A percentile compares a stretch with the other conserved stretches of the same genome.
Conservation (phyloP, 768 basidiomycete species). For the Antrodiella citrinella region DNA sequence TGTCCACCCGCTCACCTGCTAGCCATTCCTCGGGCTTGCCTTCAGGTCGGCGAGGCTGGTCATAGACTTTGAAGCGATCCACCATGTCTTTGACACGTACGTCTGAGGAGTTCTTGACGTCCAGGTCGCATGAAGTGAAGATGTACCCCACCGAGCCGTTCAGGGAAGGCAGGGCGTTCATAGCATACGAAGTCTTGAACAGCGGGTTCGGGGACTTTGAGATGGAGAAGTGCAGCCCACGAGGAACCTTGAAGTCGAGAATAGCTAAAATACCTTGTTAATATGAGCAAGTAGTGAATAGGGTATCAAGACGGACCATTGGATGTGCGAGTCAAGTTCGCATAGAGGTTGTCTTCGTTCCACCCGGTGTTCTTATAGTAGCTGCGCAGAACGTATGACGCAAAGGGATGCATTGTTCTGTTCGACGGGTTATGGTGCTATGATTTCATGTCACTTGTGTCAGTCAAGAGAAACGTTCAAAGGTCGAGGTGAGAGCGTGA, state of each 20-base stretch:
- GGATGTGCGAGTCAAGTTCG: slow-evolving; percentile 84
- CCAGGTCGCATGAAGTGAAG: slow-evolving; percentile 80
- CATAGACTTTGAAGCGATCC: slow-evolving; percentile 80
- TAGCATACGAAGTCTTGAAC: slow-evolving; percentile 86
- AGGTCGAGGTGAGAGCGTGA: background rate
- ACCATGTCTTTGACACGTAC: slow-evolving; percentile 84
- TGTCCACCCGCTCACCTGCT: slow-evolving; percentile 70
- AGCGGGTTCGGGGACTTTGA: slow-evolving; percentile 85
- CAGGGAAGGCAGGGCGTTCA: slow-evolving; percentile 88
- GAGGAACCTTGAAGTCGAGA: slow-evolving; percentile 85
- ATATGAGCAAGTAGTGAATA: slow-evolving; percentile 4
- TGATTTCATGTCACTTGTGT: too few relatives aligned
- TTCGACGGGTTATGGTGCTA: background rate
- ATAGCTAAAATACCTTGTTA: slow-evolving; percentile 45
- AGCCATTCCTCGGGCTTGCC: slow-evolving; percentile 74
- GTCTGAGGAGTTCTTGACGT: slow-evolving; percentile 58
- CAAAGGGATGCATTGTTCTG: slow-evolving; percentile 69
- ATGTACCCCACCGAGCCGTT: slow-evolving; percentile 92
- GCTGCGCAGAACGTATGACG: slow-evolving; percentile 78
- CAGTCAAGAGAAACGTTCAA: background rate
- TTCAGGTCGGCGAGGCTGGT: slow-evolving; percentile 74
- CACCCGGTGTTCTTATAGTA: slow-evolving; percentile 93
- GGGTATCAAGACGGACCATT: slow-evolving; percentile 44
- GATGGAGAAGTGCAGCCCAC: slow-evolving; percentile 68
- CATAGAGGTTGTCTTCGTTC: slow-evolving; percentile 94